Evolutionary conservation across 2,329 filamentous ascomycete species (phyloP), one percentile per base, ranked within the genome.

Genomic region (Sporothrix inflata): DNA sequence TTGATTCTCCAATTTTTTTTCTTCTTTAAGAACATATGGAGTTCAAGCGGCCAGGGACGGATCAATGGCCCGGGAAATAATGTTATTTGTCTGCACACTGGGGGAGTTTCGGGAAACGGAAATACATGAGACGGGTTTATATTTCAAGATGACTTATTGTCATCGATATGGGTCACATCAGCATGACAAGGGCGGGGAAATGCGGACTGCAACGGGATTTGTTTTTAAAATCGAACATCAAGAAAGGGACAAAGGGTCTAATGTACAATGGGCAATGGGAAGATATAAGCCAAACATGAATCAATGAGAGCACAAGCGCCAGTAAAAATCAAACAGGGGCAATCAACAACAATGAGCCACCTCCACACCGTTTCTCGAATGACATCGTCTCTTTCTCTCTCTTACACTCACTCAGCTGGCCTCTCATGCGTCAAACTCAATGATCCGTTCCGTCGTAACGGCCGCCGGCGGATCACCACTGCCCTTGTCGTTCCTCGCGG

Each of bases 401-500:
- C 38, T 27, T 66, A 34, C 24, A 66, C n/a, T 12, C 1, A 1
- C 55, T 8, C 27, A n/a, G 16, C 27, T n/a, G 63, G 42, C 63
- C 34, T 9, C 38, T 80, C 77, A 83, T 73, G 80, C 79, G 73
- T 86, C 84, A 77, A 85, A 85, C 76, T 85, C 84, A 68, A 85
- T 79, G 68, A 85, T 82, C 73, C 82, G 71, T 53, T 77, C 60
- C 9, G 73, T 65, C 38, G 60, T 45, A 14, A 45, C 60, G 11
- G 38, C 38, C 21, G 55, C 55, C 4, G 60, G 38, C 38, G 60
- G 60, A 27, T 45, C 60, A 42, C 19, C 57, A 27, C 4, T 21
- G 2, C 12, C 12, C 14, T 65, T 45, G 60, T n/a, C 38, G 21
- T 65, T 27, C 12, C 14, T 42, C 79, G 16, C 34, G 76, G 53